Evolutionary conservation across 2,329 filamentous ascomycete species (phyloP), one percentile per base, ranked within the genome.

Genomic region (Diaporthe aspalathi): DNA sequence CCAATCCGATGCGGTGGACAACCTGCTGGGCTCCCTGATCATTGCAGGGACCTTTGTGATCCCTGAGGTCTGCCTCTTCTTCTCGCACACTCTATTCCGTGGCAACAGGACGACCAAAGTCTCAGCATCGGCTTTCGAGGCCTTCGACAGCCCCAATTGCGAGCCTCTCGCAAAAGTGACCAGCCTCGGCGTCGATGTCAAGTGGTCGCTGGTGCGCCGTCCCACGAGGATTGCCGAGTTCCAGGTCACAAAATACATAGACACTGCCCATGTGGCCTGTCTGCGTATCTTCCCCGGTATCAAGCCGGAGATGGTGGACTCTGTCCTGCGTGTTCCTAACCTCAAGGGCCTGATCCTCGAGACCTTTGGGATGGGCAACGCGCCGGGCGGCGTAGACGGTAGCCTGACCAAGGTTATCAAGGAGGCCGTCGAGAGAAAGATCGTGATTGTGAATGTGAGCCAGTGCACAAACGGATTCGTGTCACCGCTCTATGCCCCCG

Each of bases 1-100:
- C 32, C 94, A 97, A 81, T 96, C 93, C 66, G 95, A 98, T 80
- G 95, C 94, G 12, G 93, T 94, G 47, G 94, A 97, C 83, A 98
- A 97, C 78, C 87, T 98, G 16, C 88, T 97, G 6, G 93, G 93
- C 24, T 95, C 94, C 1, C 87, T 97, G 77, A 94, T 97, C 78
- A 92, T 97, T 70, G 95, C 95, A 3, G 94, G 94, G 43, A 96
- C 96, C 72, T 97, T 97, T 79, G 93, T 94, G 83, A 94, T 98
- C 71, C 94, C 95, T 0, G 95, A 97, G 80, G 95, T 98, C 67
- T 95, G 94, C 79, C 87, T 98, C 45, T 97, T 97, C 84, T 98
- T 98, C 86, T 94, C 96, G 81, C 93, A 97, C 83, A 94, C 91
- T 75, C 88, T 98, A 24, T 97, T 95, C 83, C 90, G 95, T 32